Percentiles rank a stretch among this genome's conserved stretches.
phyloP scores from a whole-genome alignment of 2,329 filamentous ascomycete genomes.

The Colletotrichum tropicicola region DNA sequence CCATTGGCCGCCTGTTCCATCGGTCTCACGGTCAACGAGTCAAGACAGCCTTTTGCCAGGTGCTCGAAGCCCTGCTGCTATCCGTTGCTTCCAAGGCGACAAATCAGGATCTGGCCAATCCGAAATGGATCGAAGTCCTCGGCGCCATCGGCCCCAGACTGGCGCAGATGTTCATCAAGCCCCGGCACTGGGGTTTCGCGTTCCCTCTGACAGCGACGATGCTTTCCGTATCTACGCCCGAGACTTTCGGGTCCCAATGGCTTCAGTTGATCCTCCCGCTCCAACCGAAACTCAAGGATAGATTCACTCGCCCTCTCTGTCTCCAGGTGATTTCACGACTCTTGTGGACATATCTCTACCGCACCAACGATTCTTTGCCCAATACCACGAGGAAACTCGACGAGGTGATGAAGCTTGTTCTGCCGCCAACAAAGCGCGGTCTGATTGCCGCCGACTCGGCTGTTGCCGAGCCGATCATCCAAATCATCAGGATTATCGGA shows the following conservation, averaged over 20 bases:
- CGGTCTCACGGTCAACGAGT: constrained; percentile 87
- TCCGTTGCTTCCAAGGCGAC: constrained; percentile 85
- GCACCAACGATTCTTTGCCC: constrained; percentile 76
- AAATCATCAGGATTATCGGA: constrained; percentile 93
- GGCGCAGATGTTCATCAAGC: constrained; percentile 87
- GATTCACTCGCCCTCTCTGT: constrained; percentile 78
- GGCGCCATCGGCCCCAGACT: constrained; percentile 81
- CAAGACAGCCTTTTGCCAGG: constrained; percentile 94
- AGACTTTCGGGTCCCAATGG: constrained; percentile 88
- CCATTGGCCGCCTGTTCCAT: constrained; percentile 82
- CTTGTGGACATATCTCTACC: constrained; percentile 94
- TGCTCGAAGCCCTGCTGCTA: constrained; percentile 85
- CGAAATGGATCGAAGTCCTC: constrained; percentile 89
- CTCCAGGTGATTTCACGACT: constrained; percentile 90
- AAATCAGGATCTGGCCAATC: constrained; percentile 77
- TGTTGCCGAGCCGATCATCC: constrained; percentile 90
- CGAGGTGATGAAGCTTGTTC: constrained; percentile 84
- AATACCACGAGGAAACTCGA: constrained; percentile 82
- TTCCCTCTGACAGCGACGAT: constrained; percentile 90
- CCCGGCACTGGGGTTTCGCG: constrained; percentile 88
- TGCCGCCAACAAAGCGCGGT: constrained; percentile 82
- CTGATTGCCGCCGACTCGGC: constrained; percentile 83
- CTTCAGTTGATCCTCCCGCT: constrained; percentile 80
- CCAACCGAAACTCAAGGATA: constrained; percentile 86
- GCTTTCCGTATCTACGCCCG: constrained; percentile 86